phyloP scores from a whole-genome alignment of 129 eudicot genomes.

The Artemisia annua region DNA sequence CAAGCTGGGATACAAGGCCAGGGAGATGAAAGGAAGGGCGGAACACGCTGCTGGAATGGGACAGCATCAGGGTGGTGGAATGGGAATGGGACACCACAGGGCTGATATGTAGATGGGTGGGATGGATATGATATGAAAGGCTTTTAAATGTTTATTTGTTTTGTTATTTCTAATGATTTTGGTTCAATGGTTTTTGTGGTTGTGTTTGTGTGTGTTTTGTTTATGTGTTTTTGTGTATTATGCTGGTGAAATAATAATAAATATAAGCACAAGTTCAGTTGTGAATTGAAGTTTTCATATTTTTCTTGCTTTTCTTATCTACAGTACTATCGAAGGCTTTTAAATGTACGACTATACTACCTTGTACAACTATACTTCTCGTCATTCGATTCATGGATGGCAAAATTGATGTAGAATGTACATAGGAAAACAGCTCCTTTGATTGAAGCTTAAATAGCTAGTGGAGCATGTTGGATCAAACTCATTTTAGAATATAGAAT shows the following conservation, averaged over 20 bases:
- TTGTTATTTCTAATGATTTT: neutral
- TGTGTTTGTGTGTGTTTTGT: neutral
- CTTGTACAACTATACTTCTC: no score
- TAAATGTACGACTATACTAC: no score
- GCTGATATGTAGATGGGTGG: conserved; percentile 20
- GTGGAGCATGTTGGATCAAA: no score
- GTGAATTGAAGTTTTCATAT: neutral
- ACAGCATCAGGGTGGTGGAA: conserved; percentile 24
- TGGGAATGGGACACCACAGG: conserved; percentile 23
- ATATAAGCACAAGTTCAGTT: neutral
- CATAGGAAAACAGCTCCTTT: no score
- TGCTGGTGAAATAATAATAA: neutral
- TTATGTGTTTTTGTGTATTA: neutral
- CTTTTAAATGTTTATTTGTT: neutral
- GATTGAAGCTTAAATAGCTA: no score
- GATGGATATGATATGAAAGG: neutral
- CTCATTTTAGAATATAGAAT: no score
- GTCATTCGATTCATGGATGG: no score
- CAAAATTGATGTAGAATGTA: no score
- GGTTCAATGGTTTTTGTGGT: neutral
- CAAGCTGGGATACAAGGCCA: conserved; percentile 46
- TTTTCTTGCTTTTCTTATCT: neutral
- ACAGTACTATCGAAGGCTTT: no score
- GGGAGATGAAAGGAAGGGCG: conserved; percentile 66
- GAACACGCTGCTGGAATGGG: conserved; percentile 39